Evolutionary conservation across 1,284 basidiomycete genomes (phyloP), one percentile per base, ranked within the genome.

Genomic region (Microbotryomycetes sp.): DNA sequence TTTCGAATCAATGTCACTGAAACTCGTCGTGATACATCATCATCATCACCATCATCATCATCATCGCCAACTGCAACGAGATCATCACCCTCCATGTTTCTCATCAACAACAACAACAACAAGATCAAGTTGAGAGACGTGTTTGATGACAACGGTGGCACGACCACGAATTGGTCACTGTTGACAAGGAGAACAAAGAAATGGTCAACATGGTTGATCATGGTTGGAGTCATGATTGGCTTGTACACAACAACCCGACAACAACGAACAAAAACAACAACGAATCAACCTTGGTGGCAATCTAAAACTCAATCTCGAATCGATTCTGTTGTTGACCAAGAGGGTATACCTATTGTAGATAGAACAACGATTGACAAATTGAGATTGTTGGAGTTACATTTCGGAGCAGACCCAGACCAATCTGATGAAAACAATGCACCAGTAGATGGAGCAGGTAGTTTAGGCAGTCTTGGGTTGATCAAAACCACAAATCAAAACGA

Each of bases 351-450:
- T 22, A 28, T 49, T 26, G 68, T 69, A 25, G 68, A 69, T 50
- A 42, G 68, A 26, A 16, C 55, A 12, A 54, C 61, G 0, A 52
- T 69, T 54, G 68, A 67, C n/a, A 69, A 69, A 53, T 62, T 69
- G 28, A 50, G 66, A 14, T 58, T 69, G n/a, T 59, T 69, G 51
- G 68, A 69, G 54, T 65, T 69, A n/a, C 68, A 69, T 42, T 52
- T 59, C 3, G 68, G 68, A 15, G 56, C 60, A 12, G 65, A 69
- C 55, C 30, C 12, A 32, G 26, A 2, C 28, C 31, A 12, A 26
- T 22, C 19, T 23, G 59, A 63, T 14, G 65, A 65, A 3, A n/a
- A 58, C 9, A 54, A 52, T n/a, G 54, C 25, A 1, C 9, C 31
- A 3, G 55, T 49, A 36, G 55, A 48, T 31, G 36, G 36, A 16